These are phyloP conservation scores for Clavispora vitiphila DNA, from an alignment of 805 yeast species.

Conservation along the genomic window DNA sequence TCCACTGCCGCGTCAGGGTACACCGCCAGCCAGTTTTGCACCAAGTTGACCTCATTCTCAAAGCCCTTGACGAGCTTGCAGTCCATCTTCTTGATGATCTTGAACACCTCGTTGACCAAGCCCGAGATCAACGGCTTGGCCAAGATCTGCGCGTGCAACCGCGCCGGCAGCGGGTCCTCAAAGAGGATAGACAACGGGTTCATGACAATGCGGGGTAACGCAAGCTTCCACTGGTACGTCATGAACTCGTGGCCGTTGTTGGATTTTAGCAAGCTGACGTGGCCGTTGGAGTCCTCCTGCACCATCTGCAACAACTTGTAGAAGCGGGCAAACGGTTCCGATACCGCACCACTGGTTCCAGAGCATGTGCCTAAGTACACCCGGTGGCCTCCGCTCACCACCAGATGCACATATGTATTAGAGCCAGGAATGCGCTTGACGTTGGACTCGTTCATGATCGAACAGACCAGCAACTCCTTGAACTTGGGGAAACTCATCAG, in stretches of 20 bases:
- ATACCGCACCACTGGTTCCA: conserved; percentile 11
- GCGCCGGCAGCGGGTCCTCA: conserved; percentile 61
- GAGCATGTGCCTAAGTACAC: conserved; percentile 35
- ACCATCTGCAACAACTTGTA: conserved; percentile 30
- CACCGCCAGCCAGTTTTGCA: conserved; percentile 47
- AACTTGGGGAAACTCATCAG: conserved; percentile 35
- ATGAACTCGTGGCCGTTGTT: conserved; percentile 52
- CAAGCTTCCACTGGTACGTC: conserved; percentile 80
- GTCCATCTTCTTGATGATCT: conserved; percentile 72
- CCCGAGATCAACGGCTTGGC: conserved; percentile 87
- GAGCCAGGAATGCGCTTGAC: conserved; percentile 31
- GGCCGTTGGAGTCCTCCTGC: conserved; percentile 30
- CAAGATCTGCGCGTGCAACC: conserved; percentile 60
- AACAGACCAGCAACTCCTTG: conserved; percentile 36
- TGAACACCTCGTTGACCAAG: conserved; percentile 65
- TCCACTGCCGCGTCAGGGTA: conserved; percentile 28
- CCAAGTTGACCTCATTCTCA: conserved; percentile 59
- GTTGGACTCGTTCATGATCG: conserved; percentile 62
- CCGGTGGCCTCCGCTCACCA: conserved; percentile 37
- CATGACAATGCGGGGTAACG: conserved; percentile 72
- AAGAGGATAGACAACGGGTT: conserved; percentile 72
- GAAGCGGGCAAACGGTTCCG: conserved; percentile 8
- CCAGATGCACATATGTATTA: conserved; percentile 22
- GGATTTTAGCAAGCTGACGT: conserved; percentile 45
- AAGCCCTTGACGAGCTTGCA: conserved; percentile 65